A percentile compares a stretch with the other conserved stretches of the same genome.
These are phyloP conservation scores for Amphichorda felina DNA, from an alignment of 2,329 filamentous ascomycete species.

Conservation along the genomic window DNA sequence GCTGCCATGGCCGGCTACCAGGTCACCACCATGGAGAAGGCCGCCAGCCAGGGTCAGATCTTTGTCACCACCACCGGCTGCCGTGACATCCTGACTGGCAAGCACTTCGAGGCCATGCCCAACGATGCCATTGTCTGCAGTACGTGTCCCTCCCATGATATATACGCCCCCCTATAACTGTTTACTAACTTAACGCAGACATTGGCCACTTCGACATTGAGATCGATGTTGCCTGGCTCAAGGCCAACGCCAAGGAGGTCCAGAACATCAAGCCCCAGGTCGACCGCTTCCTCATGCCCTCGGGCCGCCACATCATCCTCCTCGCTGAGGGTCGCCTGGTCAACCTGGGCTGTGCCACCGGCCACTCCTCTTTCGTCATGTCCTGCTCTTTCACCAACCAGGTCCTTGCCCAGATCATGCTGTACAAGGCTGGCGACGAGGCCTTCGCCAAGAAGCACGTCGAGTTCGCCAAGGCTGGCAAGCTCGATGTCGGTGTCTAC, in stretches of 20 bases:
- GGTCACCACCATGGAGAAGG: constrained; percentile 97
- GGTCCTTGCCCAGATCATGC: constrained; percentile 97
- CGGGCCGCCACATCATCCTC: constrained; percentile 93
- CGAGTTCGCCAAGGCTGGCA: constrained; percentile 87
- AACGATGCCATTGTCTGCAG: constrained; percentile 98
- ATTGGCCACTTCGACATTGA: constrained; percentile 99
- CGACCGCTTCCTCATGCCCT: constrained; percentile 92
- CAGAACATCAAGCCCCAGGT: constrained; percentile 99
- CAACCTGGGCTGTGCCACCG: constrained; percentile 98
- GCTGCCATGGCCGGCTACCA: constrained; percentile 95
- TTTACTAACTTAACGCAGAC: constrained; percentile 32
- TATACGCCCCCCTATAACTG: constrained; percentile 2
- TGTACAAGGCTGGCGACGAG: constrained; percentile 86
- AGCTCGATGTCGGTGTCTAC: constrained; percentile 87
- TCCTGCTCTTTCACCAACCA: constrained; percentile 99
- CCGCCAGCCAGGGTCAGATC: constrained; percentile 80
- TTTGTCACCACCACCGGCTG: constrained; percentile 99
- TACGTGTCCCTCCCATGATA: constrained; percentile 34
- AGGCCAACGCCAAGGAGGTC: constrained; percentile 85
- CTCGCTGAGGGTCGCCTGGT: constrained; percentile 97
- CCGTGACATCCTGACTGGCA: constrained; percentile 88
- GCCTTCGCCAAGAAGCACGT: constrained; percentile 88
- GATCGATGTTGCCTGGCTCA: constrained; percentile 99
- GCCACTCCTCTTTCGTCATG: constrained; percentile 99
- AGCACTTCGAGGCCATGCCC: constrained; percentile 89